These are phyloP conservation scores for Saprolegnia parasitica DNA, from an alignment of 352 stramenopile genomes.

Conservation along the genomic window DNA sequence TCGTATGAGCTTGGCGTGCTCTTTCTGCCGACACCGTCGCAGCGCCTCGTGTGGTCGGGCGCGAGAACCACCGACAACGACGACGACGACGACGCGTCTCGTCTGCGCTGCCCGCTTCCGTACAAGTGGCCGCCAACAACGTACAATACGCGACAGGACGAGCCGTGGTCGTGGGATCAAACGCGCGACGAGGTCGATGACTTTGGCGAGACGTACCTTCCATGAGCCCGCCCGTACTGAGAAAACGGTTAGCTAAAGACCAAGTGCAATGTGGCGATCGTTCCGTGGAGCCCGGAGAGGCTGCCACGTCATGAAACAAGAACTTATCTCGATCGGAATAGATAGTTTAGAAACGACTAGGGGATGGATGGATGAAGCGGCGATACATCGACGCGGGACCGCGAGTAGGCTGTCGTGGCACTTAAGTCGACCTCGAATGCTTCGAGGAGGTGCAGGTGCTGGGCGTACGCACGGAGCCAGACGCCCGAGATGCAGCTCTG, in stretches of 20 bases:
- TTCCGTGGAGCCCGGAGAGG: too few species aligned
- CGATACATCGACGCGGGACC: constrained; percentile 9
- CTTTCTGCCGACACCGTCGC: constrained; percentile 44
- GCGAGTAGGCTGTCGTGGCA: constrained; percentile 48
- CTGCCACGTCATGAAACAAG: too few species aligned
- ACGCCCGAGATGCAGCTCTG: constrained; percentile 54
- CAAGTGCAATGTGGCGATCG: too few species aligned
- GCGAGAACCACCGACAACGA: not conserved
- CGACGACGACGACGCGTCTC: not conserved
- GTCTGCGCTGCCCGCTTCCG: constrained; percentile 47
- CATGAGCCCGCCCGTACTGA: too few species aligned
- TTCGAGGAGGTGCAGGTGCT: constrained; percentile 58
- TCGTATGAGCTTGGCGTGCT: constrained; percentile 79
- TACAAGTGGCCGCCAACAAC: constrained; percentile 62
- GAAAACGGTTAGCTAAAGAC: too few species aligned
- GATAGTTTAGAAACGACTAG: not conserved
- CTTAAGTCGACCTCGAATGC: constrained; percentile 62
- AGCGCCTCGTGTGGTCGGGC: too few species aligned
- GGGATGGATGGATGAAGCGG: not conserved
- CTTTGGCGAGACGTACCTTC: constrained; percentile 57
- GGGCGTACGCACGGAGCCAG: constrained; percentile 65
- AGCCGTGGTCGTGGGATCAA: constrained; percentile 80
- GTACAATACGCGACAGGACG: constrained; percentile 62
- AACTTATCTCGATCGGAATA: not conserved
- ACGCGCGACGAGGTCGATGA: constrained; percentile 58